phyloP scores from a whole-genome alignment of 805 yeast genomes.

The Teunomyces tritomae region DNA sequence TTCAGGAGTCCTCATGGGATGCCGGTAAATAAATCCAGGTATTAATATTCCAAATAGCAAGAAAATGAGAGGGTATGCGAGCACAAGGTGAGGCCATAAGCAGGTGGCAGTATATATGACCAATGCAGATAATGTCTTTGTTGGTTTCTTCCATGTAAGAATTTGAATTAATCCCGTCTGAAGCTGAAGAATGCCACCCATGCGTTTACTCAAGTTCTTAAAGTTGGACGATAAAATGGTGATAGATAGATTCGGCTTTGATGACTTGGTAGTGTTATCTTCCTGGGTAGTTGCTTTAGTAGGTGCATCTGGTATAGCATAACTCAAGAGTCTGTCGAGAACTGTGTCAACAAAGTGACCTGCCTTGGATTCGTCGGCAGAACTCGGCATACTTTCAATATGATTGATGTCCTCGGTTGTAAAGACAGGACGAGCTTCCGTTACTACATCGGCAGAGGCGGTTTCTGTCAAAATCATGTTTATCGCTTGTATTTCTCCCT shows the following conservation, averaged over 20 bases:
- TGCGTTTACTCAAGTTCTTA: constrained; percentile 51
- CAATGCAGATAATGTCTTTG: constrained; percentile 61
- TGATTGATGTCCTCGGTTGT: neutral
- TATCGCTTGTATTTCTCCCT: neutral
- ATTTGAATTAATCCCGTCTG: constrained; percentile 62
- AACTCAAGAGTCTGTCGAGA: constrained; percentile 51
- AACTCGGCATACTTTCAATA: neutral
- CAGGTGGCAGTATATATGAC: constrained; percentile 65
- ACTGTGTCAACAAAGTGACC: constrained; percentile 57
- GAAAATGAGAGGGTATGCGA: constrained; percentile 60
- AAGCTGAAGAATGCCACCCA: constrained; percentile 54
- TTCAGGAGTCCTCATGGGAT: constrained; percentile 53
- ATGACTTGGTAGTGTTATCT: constrained; percentile 22
- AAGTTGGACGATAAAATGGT: constrained; percentile 56
- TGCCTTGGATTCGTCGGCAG: neutral
- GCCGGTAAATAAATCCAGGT: constrained; percentile 68
- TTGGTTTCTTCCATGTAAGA: constrained; percentile 73
- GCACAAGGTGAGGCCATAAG: constrained; percentile 65
- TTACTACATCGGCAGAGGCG: neutral
- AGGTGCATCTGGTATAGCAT: constrained; percentile 48
- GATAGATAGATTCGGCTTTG: constrained; percentile 56
- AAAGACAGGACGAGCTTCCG: neutral
- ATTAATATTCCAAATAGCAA: constrained; percentile 58
- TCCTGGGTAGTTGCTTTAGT: constrained; percentile 20
- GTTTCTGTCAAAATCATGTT: neutral